Evolutionary conservation across 192 early-diverging fungal species (phyloP), one percentile per base, ranked within the genome.

Genomic region (Entophlyctis luteolus): DNA sequence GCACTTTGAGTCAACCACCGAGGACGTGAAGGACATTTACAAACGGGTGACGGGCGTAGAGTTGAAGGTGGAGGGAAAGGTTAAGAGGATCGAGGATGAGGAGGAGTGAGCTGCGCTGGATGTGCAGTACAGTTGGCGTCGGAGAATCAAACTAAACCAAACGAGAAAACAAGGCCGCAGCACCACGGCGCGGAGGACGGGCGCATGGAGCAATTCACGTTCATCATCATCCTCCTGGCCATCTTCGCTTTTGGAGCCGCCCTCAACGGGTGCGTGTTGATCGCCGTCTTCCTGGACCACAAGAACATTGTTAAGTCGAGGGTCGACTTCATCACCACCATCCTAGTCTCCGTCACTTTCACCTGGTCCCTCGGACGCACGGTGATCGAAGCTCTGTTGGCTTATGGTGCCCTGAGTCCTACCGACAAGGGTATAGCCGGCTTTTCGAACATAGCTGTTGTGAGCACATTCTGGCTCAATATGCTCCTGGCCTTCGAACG

Each of bases 1-100:
- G 39, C 96, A 99, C 85, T 99, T 98, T 87, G 97, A 94, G 79
- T 92, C 96, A 46, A 89, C 94, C 25, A 95, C 93, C 73, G 87
- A 89, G 52, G 96, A 99, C 73, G 94, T 99, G 55, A 92, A 93
- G 82, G 85, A 89, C 70, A 76, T 99, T 38, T 99, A 97, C 80
- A 75, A 83, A 67, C 52, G 83, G 8, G 55, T 77, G n/a, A 85
- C 76, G 20, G 84, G 84, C 12, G 77, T 81, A 47, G 82, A 81
- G 28, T 53, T 84, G 37, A 82, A 81, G 72, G 71, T 82, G 14
- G 79, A 84, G 65, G 79, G 77, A 12, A 84, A 82, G 65, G 82
- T 84, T 28, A 75, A 79, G 72, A 79, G 79, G 75, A 55, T 80
- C 52, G 74, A 71, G 12, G 77, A 81, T 28, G 77, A 79, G 49